These are phyloP conservation scores for Plantago elongata DNA, from an alignment of 257 asterid species.

Conservation along the genomic window DNA sequence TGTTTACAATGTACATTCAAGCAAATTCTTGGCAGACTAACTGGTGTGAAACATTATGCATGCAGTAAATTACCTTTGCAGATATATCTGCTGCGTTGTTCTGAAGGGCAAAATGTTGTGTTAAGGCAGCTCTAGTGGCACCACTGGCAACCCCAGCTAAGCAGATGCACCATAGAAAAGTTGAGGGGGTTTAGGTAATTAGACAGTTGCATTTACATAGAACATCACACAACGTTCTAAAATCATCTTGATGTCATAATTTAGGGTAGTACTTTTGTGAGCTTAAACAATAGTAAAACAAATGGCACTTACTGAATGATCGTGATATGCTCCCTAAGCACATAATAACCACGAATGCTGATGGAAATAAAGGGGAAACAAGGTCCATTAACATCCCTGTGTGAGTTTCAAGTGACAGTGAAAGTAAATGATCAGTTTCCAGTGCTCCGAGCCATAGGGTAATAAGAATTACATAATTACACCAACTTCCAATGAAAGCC, in stretches of 20 bases:
- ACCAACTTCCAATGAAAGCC: neutral
- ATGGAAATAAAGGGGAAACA: constrained; percentile 85
- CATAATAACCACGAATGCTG: constrained; percentile 73
- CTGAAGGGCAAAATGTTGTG: constrained; percentile 97
- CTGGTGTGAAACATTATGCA: neutral
- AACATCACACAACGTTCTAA: neutral
- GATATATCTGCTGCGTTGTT: constrained; percentile 96
- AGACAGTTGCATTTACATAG: neutral
- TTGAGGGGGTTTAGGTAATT: constrained; percentile 17
- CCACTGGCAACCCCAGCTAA: constrained; percentile 99
- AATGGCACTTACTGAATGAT: constrained; percentile 79
- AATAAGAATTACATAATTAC: constrained; percentile 3
- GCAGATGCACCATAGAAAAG: constrained; percentile 25
- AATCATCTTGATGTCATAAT: constrained; percentile 1
- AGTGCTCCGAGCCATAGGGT: neutral
- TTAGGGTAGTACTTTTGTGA: constrained; percentile 9
- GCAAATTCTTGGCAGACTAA: neutral
- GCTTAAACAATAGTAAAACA: constrained; percentile 6
- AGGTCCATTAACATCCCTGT: constrained; percentile 99
- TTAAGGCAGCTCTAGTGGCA: constrained; percentile 97
- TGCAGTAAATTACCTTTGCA: constrained; percentile 62
- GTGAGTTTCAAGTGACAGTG: constrained; percentile 18
- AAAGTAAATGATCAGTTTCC: constrained; percentile 7
- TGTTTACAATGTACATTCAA: neutral
- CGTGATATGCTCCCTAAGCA: constrained; percentile 97